These are phyloP conservation scores for Termitomyces eurrhizus DNA, from an alignment of 768 basidiomycete genomes.

Conservation along the genomic window DNA sequence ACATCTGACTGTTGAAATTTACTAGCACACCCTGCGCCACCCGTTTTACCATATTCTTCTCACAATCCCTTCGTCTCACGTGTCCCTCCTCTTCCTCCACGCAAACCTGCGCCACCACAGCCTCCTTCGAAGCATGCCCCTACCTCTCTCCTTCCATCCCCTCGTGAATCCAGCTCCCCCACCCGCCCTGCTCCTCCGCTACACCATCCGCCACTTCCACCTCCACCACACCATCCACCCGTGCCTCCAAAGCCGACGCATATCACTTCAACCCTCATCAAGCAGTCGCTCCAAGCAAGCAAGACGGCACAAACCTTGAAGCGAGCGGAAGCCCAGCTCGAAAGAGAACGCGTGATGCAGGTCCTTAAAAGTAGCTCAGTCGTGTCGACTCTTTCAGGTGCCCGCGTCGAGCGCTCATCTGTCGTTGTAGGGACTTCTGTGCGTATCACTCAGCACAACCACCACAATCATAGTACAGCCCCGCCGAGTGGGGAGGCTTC, in stretches of 20 bases:
- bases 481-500: background rate
- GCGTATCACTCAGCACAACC: constrained; percentile 20
- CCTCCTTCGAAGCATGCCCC: constrained; percentile 36
- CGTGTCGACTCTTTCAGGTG: constrained; percentile 26
- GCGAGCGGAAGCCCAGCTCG: constrained; percentile 61
- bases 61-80: constrained; percentile 39
- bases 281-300: constrained; percentile 69
- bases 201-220: background rate
- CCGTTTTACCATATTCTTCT: constrained; percentile 18
- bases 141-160: constrained; percentile 15
- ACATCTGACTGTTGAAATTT: background rate
- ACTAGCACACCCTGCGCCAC: constrained; percentile 17
- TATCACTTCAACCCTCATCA: constrained; percentile 61
- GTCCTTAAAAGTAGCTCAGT: constrained; percentile 62
- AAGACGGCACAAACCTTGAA: constrained; percentile 70
- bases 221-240: constrained; percentile 16
- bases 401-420: constrained; percentile 28
- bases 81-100: constrained; percentile 49
- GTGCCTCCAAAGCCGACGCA: constrained; percentile 42
- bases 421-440: constrained; percentile 31
- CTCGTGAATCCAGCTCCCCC: constrained; percentile 18
- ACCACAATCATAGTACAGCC: background rate
- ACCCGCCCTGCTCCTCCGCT: constrained; percentile 12
- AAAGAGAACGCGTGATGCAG: constrained; percentile 66
- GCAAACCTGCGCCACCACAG: constrained; percentile 33